These are phyloP conservation scores for Nepenthes alata DNA, from an alignment of 179 eudicot species.

Conservation along the genomic window DNA sequence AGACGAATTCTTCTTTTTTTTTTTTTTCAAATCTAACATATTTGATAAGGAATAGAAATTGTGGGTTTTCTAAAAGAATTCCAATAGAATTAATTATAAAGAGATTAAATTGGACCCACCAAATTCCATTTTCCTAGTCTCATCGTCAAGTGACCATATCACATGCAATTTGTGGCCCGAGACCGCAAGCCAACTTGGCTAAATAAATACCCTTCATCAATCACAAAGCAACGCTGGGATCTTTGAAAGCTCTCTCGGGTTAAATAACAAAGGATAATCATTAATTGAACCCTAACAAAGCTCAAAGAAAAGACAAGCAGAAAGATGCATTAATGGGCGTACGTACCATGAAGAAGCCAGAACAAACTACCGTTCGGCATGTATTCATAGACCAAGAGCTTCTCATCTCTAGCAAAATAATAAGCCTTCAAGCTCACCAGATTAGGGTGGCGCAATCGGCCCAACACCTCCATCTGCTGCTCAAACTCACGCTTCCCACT, in stretches of 20 bases:
- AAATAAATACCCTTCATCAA: too few species aligned
- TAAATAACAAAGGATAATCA: background rate
- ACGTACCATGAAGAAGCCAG: slow-evolving; percentile 78
- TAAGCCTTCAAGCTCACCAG: slow-evolving; percentile 63
- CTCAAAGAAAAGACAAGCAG: background rate
- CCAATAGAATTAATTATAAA: too few species aligned
- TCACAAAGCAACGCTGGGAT: too few species aligned
- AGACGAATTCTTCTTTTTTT: too few species aligned
- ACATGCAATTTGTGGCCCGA: slow-evolving; percentile 22
- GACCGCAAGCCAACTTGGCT: too few species aligned
- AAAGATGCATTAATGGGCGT: background rate
- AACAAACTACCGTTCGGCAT: slow-evolving; percentile 77
- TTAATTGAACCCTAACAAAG: background rate
- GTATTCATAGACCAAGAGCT: slow-evolving; percentile 66
- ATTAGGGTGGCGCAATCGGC: slow-evolving; percentile 52
- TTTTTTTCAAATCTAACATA: too few species aligned
- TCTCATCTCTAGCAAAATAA: slow-evolving; percentile 79
- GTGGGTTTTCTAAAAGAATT: too few species aligned
- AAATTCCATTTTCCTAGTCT: too few species aligned
- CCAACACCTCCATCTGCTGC: slow-evolving; percentile 71
- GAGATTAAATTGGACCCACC: too few species aligned
- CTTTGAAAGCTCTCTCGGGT: too few species aligned
- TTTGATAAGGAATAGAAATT: too few species aligned
- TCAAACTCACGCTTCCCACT: slow-evolving; percentile 64
- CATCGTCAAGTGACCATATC: slow-evolving; percentile 6